A percentile compares a stretch with the other conserved stretches of the same genome.
phyloP scores from a whole-genome alignment of 2,329 filamentous ascomycete genomes.

The Coccinonectria pachysandricola region DNA sequence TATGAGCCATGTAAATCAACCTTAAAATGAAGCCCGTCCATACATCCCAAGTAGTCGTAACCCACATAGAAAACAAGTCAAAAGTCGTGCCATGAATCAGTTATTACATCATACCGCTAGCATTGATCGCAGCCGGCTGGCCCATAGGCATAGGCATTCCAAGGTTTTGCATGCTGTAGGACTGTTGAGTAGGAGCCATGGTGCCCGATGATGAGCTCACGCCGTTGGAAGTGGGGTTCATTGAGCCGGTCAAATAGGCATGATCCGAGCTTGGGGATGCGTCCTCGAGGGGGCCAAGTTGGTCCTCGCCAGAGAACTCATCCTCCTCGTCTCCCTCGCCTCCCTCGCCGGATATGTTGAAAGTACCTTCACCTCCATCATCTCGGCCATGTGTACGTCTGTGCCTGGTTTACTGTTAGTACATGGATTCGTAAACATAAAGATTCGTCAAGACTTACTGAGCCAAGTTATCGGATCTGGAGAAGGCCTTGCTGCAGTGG shows the following conservation, averaged over 20 bases:
- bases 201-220: slow-evolving; percentile 12
- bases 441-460: slow-evolving; percentile 62
- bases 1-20: slow-evolving; percentile 13
- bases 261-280: slow-evolving; percentile 63
- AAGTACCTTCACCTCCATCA: slow-evolving; percentile 46
- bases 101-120: slow-evolving; percentile 34
- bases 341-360: slow-evolving; percentile 66
- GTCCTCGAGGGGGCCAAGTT: slow-evolving; percentile 70
- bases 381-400: slow-evolving; percentile 63
- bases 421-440: slow-evolving; percentile 10
- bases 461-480: slow-evolving; percentile 94
- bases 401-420: slow-evolving; percentile 50
- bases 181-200: slow-evolving; percentile 27
- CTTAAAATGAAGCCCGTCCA: slow-evolving; percentile 17
- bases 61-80: slow-evolving; percentile 16
- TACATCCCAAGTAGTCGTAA: slow-evolving; percentile 20
- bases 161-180: slow-evolving; percentile 49
- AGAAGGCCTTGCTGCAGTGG: slow-evolving; percentile 98
- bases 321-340: too few species aligned
- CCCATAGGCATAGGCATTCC: slow-evolving; percentile 57
- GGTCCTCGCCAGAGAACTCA: slow-evolving; percentile 72
- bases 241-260: slow-evolving; percentile 46
- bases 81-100: slow-evolving; percentile 13
- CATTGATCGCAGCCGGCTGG: slow-evolving; percentile 38
- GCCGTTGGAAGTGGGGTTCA: slow-evolving; percentile 35